Conservation (phyloP, 2,329 filamentous ascomycete genomes). For the Colletotrichum echinochloae region DNA sequence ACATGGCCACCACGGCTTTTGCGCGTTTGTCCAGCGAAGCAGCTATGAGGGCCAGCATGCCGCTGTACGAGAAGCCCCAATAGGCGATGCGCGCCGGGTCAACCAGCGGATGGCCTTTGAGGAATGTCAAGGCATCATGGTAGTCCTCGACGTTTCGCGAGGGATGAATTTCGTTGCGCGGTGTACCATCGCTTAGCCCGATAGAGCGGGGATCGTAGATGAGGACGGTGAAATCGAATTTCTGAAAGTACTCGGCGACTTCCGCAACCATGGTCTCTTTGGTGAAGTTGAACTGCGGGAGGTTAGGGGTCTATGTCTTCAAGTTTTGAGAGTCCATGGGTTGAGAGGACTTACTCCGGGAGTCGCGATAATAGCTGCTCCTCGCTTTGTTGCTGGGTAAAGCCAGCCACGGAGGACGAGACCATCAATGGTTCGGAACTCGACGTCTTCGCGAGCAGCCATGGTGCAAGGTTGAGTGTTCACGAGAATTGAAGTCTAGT, state of each 20-base stretch:
- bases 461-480: too few relatives aligned
- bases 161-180: slow-evolving; percentile 54
- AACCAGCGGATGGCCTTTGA: slow-evolving; percentile 57
- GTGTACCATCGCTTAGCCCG: slow-evolving; percentile 53
- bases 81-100: slow-evolving; percentile 44
- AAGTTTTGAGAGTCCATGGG: too few relatives aligned
- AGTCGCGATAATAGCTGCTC: slow-evolving; percentile 47
- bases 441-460: slow-evolving; percentile 45
- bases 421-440: slow-evolving; percentile 56
- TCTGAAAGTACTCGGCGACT: slow-evolving; percentile 50
- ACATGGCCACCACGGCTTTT: slow-evolving; percentile 42
- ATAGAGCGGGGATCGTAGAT: slow-evolving; percentile 53
- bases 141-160: slow-evolving; percentile 46
- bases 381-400: slow-evolving; percentile 47
- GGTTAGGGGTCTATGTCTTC: too few relatives aligned
- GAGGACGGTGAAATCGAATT: slow-evolving; percentile 50
- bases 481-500: too few relatives aligned
- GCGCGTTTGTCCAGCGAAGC: slow-evolving; percentile 47
- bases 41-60: slow-evolving; percentile 44
- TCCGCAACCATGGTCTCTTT: slow-evolving; percentile 51
- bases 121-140: slow-evolving; percentile 56
- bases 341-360: slow-evolving; percentile 45
- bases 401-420: slow-evolving; percentile 53
- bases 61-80: slow-evolving; percentile 50
- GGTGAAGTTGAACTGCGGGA: slow-evolving; percentile 24